phyloP scores from a whole-genome alignment of 2,329 filamentous ascomycete species.

The Colletotrichum tamarilloi region DNA sequence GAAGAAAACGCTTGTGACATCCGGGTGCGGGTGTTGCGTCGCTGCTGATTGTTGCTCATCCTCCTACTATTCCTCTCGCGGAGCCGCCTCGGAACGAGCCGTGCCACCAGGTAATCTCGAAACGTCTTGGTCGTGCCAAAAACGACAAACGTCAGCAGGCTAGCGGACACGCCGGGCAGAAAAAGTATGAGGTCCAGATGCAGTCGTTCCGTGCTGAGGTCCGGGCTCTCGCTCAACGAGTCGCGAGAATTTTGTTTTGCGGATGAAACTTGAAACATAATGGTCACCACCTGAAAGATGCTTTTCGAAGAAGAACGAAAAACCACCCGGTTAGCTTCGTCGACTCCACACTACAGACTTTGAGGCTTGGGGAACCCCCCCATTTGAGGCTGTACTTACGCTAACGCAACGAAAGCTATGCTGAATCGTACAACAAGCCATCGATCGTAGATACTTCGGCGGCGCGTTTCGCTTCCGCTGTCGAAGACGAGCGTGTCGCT shows the following conservation, averaged over 20 bases:
- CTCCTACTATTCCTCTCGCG: not conserved
- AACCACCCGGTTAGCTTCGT: constrained; percentile 6
- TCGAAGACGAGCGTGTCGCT: constrained; percentile 27
- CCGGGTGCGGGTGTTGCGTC: not conserved
- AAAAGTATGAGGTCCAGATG: constrained; percentile 38
- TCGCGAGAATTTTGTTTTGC: constrained; percentile 45
- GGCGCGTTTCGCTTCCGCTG: constrained; percentile 18
- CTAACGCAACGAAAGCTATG: constrained; percentile 54
- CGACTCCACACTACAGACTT: not conserved
- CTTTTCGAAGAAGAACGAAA: constrained; percentile 28
- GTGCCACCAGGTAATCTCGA: constrained; percentile 36
- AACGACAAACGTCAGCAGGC: constrained; percentile 40
- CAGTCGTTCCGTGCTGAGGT: constrained; percentile 44
- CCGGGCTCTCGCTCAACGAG: constrained; percentile 42
- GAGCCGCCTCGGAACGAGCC: constrained; percentile 35
- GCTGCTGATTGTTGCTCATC: not conserved
- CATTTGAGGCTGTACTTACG: constrained; percentile 40
- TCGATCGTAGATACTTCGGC: constrained; percentile 54
- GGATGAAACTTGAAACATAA: constrained; percentile 50
- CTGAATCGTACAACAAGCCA: constrained; percentile 58
- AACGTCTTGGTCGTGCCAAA: constrained; percentile 42
- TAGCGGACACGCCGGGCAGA: constrained; percentile 41
- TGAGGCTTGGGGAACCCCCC: not conserved
- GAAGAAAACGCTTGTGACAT: constrained; percentile 5
- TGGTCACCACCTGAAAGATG: constrained; percentile 50